Evolutionary conservation across 2,329 filamentous ascomycete genomes (phyloP), one percentile per base, ranked within the genome.

Genomic region (Davidsoniella virescens): DNA sequence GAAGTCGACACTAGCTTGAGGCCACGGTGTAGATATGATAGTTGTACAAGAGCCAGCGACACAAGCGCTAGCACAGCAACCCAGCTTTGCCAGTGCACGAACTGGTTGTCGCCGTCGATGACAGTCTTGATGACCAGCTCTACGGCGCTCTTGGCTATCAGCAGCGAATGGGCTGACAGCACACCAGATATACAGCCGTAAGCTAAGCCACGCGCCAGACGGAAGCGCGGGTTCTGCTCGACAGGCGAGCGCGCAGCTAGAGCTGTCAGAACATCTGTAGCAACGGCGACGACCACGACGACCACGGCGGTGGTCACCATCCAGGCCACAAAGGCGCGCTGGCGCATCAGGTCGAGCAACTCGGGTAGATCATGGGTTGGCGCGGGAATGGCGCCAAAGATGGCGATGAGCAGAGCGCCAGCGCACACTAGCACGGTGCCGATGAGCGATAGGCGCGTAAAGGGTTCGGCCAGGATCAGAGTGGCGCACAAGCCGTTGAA

Each of bases 401-500:
- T 79, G 39, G 87, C 92, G 58, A 98, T 96, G 54, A 98, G 67
- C 4, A 93, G 70, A n/a, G 92, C 92, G 49, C 92, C 92, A 18
- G 71, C 72, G 55, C 86, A 90, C 40, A 96, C 92, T 46, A 98
- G 76, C 48, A 92, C 59, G 1, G 92, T 98, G 37, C 92, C 92
- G 59, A 85, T 76, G 37, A 94, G 72, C n/a, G 90, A 95, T 75
- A 87, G 93, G 63, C 76, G 78, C 48, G 92, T 96, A 66, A 96
- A 98, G 4, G 88, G 86, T 65, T 98, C 90, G 60, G 84, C 82
- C 44, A 98, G 75, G 59, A 96, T 86, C 52, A 96, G 69, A 42
- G 87, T 93, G 54, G 92, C 92, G 72, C 93, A 94, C 64, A 96
- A 87, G 52, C 90, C 94, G 70, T 98, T 98, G 73, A 98, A 98